Conservation (phyloP, 352 stramenopile genomes). For the Phytophthora pisi region DNA sequence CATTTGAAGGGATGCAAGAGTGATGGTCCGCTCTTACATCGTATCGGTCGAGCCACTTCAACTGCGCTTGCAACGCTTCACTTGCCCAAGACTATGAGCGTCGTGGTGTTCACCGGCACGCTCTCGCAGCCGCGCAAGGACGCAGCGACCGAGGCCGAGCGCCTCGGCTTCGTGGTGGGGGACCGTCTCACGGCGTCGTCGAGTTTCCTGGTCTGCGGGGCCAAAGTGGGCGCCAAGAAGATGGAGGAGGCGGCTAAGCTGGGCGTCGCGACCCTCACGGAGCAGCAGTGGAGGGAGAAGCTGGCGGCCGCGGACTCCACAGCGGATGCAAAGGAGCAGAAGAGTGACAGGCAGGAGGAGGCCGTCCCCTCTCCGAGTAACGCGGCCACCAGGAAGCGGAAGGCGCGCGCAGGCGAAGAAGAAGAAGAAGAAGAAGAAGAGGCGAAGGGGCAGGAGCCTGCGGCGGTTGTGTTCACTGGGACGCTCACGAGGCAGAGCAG, state of each 20-base stretch:
- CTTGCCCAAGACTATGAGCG: constrained; percentile 1
- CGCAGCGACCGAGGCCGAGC: constrained; percentile 36
- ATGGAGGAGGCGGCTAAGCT: constrained; percentile 49
- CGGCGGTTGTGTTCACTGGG: constrained; percentile 36
- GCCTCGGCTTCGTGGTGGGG: constrained; percentile 44
- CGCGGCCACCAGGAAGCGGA: constrained; percentile 15
- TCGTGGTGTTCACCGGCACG: constrained; percentile 64
- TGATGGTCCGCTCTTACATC: too few species aligned
- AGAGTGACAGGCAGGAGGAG: background rate
- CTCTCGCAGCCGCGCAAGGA: constrained; percentile 55
- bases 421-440: background rate
- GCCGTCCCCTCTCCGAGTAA: background rate
- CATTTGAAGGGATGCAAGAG: too few species aligned
- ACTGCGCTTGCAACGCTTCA: background rate
- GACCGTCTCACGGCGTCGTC: constrained; percentile 35
- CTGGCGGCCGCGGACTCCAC: constrained; percentile 8
- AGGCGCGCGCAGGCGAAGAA: constrained; percentile 6
- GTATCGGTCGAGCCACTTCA: constrained; percentile 9
- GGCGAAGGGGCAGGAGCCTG: background rate
- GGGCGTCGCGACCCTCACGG: constrained; percentile 40
- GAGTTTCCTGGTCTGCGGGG: constrained; percentile 58
- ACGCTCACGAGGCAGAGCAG: constrained; percentile 46
- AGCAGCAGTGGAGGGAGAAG: constrained; percentile 48
- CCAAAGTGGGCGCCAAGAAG: constrained; percentile 59
- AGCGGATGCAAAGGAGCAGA: background rate